Base-by-base conservation (phyloP, 305 asterid species). In the Fraxinus baroniana region DNA sequence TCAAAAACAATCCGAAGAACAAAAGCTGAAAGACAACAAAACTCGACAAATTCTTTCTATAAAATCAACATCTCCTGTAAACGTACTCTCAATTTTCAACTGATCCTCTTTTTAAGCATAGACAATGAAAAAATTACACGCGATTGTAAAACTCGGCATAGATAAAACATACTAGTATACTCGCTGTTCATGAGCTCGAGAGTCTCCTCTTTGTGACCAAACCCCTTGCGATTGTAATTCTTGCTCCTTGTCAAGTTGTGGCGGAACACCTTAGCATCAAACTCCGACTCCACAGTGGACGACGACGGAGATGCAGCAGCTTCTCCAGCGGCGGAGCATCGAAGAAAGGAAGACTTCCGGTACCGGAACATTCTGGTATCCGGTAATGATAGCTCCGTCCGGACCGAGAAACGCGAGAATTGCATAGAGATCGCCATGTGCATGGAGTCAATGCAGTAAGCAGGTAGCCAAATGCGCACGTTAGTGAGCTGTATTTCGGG, bases 171-270 rank as follows among this genome's bases (percentile, higher is more conserved):
- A 81, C 84, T 81, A 5, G 80, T 64, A 22, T 81, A 81, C 70
- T 81, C 84, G 57, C 68, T 71, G 44, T 81, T 81, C 84, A 81
- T 75, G 66, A 81, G 80, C 77, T 75, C 76, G 5, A 81, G 77
- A 76, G 84, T 81, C 83, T 83, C 86, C 70, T 83, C 64, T 32
- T 83, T 79, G 18, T 41, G 78, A 1, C 83, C 86, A 55, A 83
- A 83, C 9, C 86, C 86, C 77, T 62, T 83, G 9, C 86, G 80
- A 66, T 83, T 83, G 26, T 79, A 83, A 32, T 83, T 83, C 83
- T 79, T 66, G 39, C 80, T 83, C 76, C 86, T 74, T 20, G 80
- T 62, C 80, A 79, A 74, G 72, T 28, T 79, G 13, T 46, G 82
- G 20, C 77, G 80, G 30, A 79, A 79, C 30, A 62, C 55, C 72